Conservation (phyloP, 768 basidiomycete genomes). For the Lactarius psammicola region DNA sequence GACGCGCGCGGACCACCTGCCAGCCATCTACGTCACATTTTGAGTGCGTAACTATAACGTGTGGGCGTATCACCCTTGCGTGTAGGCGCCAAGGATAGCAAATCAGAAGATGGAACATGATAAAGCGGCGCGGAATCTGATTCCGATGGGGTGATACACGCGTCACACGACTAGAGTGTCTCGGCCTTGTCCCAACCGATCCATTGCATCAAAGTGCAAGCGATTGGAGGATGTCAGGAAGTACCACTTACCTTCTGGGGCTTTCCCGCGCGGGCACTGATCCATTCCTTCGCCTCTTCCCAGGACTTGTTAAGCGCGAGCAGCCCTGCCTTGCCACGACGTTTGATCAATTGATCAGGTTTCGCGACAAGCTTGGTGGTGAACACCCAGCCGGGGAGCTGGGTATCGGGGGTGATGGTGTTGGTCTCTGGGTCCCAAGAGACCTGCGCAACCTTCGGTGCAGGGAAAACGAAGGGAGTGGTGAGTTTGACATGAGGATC, state of each 20-base stretch:
- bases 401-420: constrained; percentile 54
- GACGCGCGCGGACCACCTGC: constrained; percentile 9
- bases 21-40: constrained; percentile 10
- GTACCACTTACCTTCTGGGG: constrained; percentile 69
- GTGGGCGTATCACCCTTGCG: constrained; percentile 13
- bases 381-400: constrained; percentile 79
- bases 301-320: constrained; percentile 92
- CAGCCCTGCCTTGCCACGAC: constrained; percentile 96
- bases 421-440: constrained; percentile 76
- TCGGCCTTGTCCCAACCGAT: constrained; percentile 20
- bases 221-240: too few species aligned
- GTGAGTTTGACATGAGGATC: constrained; percentile 55
- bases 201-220: constrained; percentile 7
- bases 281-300: constrained; percentile 86
- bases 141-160: background rate
- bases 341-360: constrained; percentile 99
- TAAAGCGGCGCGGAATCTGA: constrained; percentile 7
- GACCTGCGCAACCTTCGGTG: constrained; percentile 81
- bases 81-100: constrained; percentile 2
- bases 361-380: constrained; percentile 89
- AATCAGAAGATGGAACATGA: constrained; percentile 8
- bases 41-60: constrained; percentile 11
- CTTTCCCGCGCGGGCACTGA: constrained; percentile 85
- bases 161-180: constrained; percentile 4
- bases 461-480: constrained; percentile 62